Evolutionary conservation across 495 filamentous ascomycete species (phyloP), one percentile per base, ranked within the genome.

Genomic region (Penicillium bialowiezense): DNA sequence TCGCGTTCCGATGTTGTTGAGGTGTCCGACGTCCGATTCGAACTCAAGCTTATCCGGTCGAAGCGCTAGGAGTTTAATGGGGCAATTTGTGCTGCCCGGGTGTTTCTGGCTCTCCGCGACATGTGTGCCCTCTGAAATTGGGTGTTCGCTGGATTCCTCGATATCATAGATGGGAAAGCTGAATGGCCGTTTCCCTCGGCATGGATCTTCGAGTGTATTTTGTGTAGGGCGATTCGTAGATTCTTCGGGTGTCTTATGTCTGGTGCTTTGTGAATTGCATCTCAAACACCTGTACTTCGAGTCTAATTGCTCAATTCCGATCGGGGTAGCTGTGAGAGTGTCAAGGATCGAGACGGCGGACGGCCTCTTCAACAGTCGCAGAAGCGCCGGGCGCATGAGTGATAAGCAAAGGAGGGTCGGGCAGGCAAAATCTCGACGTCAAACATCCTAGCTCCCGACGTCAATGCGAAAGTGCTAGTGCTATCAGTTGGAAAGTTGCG

Each of bases 371-470:
- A 79, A 62, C 45, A 80, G 63, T 70, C 75, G 71, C 65, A 75
- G 69, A 63, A 79, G 63, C 65, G 76, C 74, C 65, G 75, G 76
- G 55, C 76, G 72, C 77, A 80, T 80, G 51, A 43, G 63, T 56
- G 44, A 49, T 58, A 54, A 59, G 52, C 50, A 41, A 44, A 50
- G 20, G 38, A 44, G 39, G 41, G 44, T 51, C 53, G 41, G 37
- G 39, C 50, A 48, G 45, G 45, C 54, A 41, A 39, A 23, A 33
- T 48, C 23, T 43, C 37, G 43, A 38, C 29, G 48, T 49, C 58
- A 46, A 66, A 48, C 65, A 71, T 71, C 60, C 56, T 50, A 52
- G 21, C 18, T 33, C 41, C 45, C 34, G 38, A 29, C 23, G 32
- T 37, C 37, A 47, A 49, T 44, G 31, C 37, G 31, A 36, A 26